These are phyloP conservation scores for Diaporthe sp. DNA, from an alignment of 2,329 filamentous ascomycete genomes.

Conservation along the genomic window DNA sequence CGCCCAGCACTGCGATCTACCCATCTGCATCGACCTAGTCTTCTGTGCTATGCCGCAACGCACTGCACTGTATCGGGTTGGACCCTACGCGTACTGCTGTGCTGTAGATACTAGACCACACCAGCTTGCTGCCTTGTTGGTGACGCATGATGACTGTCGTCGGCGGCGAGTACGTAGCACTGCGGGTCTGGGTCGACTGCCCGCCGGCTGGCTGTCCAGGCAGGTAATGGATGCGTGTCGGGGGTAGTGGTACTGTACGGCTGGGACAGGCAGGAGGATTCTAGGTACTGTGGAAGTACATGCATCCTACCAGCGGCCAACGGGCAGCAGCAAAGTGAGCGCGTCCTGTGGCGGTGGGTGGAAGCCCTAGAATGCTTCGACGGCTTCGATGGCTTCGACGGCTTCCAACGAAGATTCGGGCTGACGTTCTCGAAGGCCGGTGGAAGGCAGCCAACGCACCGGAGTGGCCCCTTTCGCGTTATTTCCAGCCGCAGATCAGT, in stretches of 20 bases:
- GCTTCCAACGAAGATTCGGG: constrained; percentile 9
- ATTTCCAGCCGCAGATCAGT: constrained; percentile 29
- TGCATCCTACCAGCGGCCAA: not conserved
- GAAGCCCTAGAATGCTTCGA: constrained; percentile 30
- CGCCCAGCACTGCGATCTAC: not conserved
- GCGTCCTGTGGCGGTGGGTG: constrained; percentile 4
- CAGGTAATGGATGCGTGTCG: not conserved
- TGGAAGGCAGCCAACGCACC: constrained; percentile 25
- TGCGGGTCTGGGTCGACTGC: constrained; percentile 5
- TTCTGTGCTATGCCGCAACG: not conserved
- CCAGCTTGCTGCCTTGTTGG: not conserved
- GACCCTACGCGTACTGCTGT: not conserved
- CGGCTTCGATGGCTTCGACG: constrained; percentile 21
- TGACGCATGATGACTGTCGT: not conserved
- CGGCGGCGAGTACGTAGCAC: not conserved
- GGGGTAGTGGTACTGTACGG: not conserved
- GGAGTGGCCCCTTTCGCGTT: constrained; percentile 32
- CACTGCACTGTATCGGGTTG: not conserved
- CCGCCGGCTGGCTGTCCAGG: not conserved
- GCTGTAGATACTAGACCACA: not conserved
- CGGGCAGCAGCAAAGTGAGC: not conserved
- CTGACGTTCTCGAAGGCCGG: constrained; percentile 31
- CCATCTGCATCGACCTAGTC: not conserved
- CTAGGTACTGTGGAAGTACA: not conserved
- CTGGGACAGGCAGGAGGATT: not conserved